phyloP scores from a whole-genome alignment of 257 asterid genomes.

The Thymus mandschuricus region DNA sequence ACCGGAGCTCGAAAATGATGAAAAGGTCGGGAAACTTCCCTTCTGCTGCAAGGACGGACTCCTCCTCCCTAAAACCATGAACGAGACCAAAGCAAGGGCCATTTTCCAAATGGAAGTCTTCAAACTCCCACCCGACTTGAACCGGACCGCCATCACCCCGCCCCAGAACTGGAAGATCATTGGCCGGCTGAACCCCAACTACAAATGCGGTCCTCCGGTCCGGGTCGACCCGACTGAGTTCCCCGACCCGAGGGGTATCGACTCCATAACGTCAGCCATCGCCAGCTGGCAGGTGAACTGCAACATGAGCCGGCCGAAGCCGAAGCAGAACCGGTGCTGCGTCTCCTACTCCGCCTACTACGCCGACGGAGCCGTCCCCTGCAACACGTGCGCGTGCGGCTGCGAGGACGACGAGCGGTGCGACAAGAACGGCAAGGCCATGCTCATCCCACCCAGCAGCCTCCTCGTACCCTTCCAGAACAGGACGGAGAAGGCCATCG shows the following conservation, averaged over 20 bases:
- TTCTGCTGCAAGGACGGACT: constrained; percentile 78
- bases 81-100: constrained; percentile 65
- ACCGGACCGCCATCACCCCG: constrained; percentile 71
- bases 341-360: constrained; percentile 87
- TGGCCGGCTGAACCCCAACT: constrained; percentile 71
- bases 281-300: constrained; percentile 87
- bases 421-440: constrained; percentile 39
- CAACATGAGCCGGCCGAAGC: constrained; percentile 72
- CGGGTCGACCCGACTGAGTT: constrained; percentile 67
- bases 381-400: constrained; percentile 93
- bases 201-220: constrained; percentile 76
- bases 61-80: constrained; percentile 70
- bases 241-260: constrained; percentile 74
- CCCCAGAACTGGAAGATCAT: constrained; percentile 81
- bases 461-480: constrained; percentile 75
- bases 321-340: constrained; percentile 63
- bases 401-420: constrained; percentile 53
- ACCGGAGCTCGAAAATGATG: constrained; percentile 57
- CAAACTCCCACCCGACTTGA: constrained; percentile 82
- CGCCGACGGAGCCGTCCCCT: constrained; percentile 63
- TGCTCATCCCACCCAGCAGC: constrained; percentile 70
- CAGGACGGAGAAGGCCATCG: constrained; percentile 62
- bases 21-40: constrained; percentile 76
- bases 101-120: constrained; percentile 82
- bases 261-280: constrained; percentile 48